Evolutionary conservation across 345 rosid genomes (phyloP).

Genomic region (Streptanthus diversifolius): DNA sequence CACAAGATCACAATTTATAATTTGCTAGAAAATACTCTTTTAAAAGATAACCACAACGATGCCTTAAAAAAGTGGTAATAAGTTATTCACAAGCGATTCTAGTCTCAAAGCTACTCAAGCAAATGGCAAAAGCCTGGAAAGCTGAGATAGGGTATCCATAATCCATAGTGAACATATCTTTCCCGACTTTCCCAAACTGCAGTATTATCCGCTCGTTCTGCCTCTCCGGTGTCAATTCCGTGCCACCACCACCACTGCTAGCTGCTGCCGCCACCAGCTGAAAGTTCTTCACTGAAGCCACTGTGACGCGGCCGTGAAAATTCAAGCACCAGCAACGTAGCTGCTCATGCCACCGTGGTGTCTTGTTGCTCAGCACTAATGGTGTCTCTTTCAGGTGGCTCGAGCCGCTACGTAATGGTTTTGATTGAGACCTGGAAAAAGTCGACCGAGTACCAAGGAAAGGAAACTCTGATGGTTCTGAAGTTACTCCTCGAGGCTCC

Average conservation of each 20-base stretch:
- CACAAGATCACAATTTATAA: constrained; percentile 14
- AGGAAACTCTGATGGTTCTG: constrained; percentile 32
- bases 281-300: constrained; percentile 79
- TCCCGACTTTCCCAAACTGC: constrained; percentile 77
- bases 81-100: constrained; percentile 69
- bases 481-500: constrained; percentile 28
- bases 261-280: constrained; percentile 35
- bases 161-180: constrained; percentile 82
- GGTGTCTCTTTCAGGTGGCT: constrained; percentile 39
- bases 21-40: constrained; percentile 1
- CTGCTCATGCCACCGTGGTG: constrained; percentile 84
- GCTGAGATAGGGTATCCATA: constrained; percentile 68
- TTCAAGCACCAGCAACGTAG: constrained; percentile 83
- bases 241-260: constrained; percentile 41
- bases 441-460: constrained; percentile 39
- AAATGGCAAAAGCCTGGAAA: constrained; percentile 75
- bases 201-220: constrained; percentile 50
- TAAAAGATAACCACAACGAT: background rate
- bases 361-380: constrained; percentile 55
- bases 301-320: constrained; percentile 73
- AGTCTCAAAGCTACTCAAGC: constrained; percentile 78
- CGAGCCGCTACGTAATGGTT: constrained; percentile 10
- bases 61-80: background rate
- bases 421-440: constrained; percentile 43
- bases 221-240: constrained; percentile 33